Conservation (phyloP, 495 filamentous ascomycete species). For the Hypoxylon fuscum region DNA sequence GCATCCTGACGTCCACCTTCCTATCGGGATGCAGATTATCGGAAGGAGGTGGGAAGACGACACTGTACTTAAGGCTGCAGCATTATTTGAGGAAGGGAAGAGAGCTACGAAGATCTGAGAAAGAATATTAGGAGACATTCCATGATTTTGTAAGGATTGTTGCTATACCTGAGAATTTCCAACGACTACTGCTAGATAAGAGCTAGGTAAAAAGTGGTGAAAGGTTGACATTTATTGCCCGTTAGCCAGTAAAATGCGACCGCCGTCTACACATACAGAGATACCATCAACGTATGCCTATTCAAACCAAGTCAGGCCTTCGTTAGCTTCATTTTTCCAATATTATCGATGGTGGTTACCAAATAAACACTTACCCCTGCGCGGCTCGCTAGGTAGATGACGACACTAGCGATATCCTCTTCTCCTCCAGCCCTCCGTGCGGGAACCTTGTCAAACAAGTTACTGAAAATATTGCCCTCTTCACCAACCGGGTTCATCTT, state of each 20-base stretch:
- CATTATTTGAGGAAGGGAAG: slow-evolving; percentile 13
- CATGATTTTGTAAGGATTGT: too few relatives aligned
- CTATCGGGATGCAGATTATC: slow-evolving; percentile 64
- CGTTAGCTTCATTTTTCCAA: slow-evolving; percentile 7
- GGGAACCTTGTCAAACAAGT: slow-evolving; percentile 55
- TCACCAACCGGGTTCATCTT: slow-evolving; percentile 59
- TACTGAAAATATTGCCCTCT: slow-evolving; percentile 54
- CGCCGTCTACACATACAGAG: slow-evolving; percentile 52
- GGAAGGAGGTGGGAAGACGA: slow-evolving; percentile 57
- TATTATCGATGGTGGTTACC: background rate
- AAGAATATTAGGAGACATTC: too few relatives aligned
- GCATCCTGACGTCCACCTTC: slow-evolving; percentile 49
- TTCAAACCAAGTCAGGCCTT: background rate
- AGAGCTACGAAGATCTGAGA: background rate
- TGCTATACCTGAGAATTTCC: too few relatives aligned
- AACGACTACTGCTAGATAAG: too few relatives aligned
- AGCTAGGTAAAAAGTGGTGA: too few relatives aligned
- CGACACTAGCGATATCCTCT: slow-evolving; percentile 53
- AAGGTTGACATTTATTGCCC: slow-evolving; percentile 47
- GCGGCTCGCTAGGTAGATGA: slow-evolving; percentile 52
- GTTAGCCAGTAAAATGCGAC: slow-evolving; percentile 49
- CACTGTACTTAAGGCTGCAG: slow-evolving; percentile 45
- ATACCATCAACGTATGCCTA: slow-evolving; percentile 52
- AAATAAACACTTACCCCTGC: slow-evolving; percentile 43
- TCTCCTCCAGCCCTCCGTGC: slow-evolving; percentile 50